Conservation (phyloP, 345 rosid species). For the Hirschfeldia incana region DNA sequence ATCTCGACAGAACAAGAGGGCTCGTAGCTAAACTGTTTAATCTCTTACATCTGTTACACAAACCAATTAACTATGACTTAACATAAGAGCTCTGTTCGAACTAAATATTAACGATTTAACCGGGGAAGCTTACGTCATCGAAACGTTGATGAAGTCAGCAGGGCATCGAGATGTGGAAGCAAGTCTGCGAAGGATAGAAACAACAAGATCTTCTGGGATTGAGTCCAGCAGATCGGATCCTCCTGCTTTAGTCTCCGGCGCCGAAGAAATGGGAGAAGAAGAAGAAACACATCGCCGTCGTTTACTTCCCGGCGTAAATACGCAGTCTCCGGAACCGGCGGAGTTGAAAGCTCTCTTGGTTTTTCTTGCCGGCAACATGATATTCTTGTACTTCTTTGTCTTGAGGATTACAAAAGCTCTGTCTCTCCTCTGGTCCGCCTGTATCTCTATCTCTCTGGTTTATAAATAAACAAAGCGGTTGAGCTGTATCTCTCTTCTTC, state of each 20-base stretch:
- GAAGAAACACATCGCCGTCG: constrained; percentile 33
- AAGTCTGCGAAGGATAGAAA: constrained; percentile 61
- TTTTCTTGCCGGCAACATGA: constrained; percentile 15
- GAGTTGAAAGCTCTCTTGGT: constrained; percentile 10
- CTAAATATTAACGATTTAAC: background rate
- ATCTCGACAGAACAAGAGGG: constrained; percentile 60
- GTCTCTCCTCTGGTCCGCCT: constrained; percentile 55
- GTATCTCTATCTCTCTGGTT: constrained; percentile 8
- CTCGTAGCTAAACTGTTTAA: constrained; percentile 59
- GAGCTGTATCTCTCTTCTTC: constrained; percentile 40
- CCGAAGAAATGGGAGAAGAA: background rate
- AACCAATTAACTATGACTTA: background rate
- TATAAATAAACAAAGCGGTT: constrained; percentile 37
- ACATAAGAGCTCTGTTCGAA: background rate
- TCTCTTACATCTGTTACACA: constrained; percentile 76
- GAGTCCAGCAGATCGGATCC: constrained; percentile 56
- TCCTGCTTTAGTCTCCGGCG: background rate
- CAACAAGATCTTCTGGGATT: constrained; percentile 82
- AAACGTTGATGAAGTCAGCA: constrained; percentile 67
- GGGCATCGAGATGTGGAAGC: constrained; percentile 63
- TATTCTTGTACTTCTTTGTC: constrained; percentile 27
- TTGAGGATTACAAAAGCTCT: constrained; percentile 44
- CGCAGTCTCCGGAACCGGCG: constrained; percentile 13
- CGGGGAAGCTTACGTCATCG: constrained; percentile 57
- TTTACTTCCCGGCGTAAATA: constrained; percentile 36